A percentile compares a stretch with the other conserved stretches of the same genome.
Evolutionary conservation across 495 filamentous ascomycete genomes (phyloP).

Genomic region (Peziza echinospora): DNA sequence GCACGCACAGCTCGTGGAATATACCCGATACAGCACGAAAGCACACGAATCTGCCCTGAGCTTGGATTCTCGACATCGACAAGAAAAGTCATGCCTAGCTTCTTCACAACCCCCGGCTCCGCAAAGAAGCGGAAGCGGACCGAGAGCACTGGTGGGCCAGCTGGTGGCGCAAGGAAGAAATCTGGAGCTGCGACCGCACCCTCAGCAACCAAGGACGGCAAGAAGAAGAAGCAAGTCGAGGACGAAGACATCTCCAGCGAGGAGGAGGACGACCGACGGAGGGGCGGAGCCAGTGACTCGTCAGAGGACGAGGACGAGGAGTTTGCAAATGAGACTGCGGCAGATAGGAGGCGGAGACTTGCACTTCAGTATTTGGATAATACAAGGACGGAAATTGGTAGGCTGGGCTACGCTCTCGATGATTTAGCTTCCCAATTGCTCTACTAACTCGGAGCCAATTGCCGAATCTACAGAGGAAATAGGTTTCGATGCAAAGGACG

Average conservation of each 20-base stretch:
- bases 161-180: conserved; percentile 20
- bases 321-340: conserved; percentile 45
- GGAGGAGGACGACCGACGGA: conserved; percentile 36
- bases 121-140: conserved; percentile 60
- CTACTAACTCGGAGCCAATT: too few species aligned
- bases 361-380: conserved; percentile 88
- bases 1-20: too few species aligned
- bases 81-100: too few species aligned
- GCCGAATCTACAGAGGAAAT: conserved; percentile 34
- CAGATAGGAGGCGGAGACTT: conserved; percentile 65
- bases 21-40: too few species aligned
- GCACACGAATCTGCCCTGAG: too few species aligned
- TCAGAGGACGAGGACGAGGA: conserved; percentile 33
- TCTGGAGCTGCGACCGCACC: conserved; percentile 24
- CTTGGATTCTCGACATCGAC: too few species aligned
- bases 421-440: neutral
- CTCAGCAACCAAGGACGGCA: conserved; percentile 35
- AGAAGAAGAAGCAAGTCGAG: conserved; percentile 29
- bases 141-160: conserved; percentile 18
- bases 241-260: conserved; percentile 78
- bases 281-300: conserved; percentile 1
- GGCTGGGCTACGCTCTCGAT: neutral
- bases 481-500: conserved; percentile 81
- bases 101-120: conserved; percentile 57
- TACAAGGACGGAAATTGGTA: conserved; percentile 50